A percentile compares a stretch with the other conserved stretches of the same genome.
These are phyloP conservation scores for Saccharomycopsis malanga DNA, from an alignment of 805 yeast genomes.

Conservation along the genomic window DNA sequence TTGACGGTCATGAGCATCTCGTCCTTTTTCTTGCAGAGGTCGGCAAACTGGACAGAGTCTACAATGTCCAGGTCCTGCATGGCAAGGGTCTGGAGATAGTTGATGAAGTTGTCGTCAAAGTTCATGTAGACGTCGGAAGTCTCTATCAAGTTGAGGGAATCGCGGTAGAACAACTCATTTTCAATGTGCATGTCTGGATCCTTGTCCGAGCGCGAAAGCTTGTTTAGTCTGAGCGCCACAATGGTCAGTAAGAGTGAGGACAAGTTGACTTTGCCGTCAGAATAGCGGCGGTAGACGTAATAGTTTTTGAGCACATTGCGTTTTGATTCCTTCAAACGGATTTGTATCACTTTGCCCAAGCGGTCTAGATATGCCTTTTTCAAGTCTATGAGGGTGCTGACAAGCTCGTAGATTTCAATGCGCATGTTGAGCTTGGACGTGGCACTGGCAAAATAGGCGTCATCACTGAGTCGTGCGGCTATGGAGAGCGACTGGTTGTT, in stretches of 20 bases:
- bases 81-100: not conserved
- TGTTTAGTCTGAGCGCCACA: constrained; percentile 10
- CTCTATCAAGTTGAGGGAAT: constrained; percentile 22
- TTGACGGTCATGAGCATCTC: constrained; percentile 5
- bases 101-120: not conserved
- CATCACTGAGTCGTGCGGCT: not conserved
- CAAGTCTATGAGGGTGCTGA: not conserved
- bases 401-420: not conserved
- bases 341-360: not conserved
- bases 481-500: not conserved
- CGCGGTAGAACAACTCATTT: constrained; percentile 26
- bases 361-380: not conserved
- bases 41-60: not conserved
- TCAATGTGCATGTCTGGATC: constrained; percentile 27
- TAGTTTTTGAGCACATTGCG: constrained; percentile 2
- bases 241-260: constrained; percentile 3
- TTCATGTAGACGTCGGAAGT: constrained; percentile 8
- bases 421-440: not conserved
- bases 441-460: not conserved
- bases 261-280: constrained; percentile 20
- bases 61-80: constrained; percentile 1
- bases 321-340: constrained; percentile 1
- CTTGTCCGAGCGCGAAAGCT: constrained; percentile 6
- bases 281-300: constrained; percentile 14
- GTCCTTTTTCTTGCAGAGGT: not conserved